phyloP scores from a whole-genome alignment of 2,329 filamentous ascomycete species.

The Fusarium drepaniforme region DNA sequence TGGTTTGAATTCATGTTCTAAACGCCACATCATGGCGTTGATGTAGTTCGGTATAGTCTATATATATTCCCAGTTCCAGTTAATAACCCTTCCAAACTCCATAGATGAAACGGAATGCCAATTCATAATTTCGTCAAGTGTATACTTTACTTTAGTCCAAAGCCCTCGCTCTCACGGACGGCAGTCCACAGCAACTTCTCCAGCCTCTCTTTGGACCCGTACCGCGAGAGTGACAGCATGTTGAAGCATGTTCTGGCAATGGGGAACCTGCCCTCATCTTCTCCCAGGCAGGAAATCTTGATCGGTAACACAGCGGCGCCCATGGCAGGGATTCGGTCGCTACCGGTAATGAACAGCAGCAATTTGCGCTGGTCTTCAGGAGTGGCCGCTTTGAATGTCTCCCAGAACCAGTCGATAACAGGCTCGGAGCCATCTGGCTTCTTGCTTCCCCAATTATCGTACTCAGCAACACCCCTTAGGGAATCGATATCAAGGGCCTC shows the following conservation, averaged over 20 bases:
- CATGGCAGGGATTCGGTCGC: conserved; percentile 90
- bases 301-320: conserved; percentile 85
- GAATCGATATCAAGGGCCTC: conserved; percentile 84
- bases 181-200: conserved; percentile 84
- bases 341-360: conserved; percentile 89
- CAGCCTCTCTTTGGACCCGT: conserved; percentile 73
- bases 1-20: neutral
- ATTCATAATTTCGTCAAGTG: conserved; percentile 36
- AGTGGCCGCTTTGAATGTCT: conserved; percentile 76
- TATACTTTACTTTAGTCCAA: conserved; percentile 79
- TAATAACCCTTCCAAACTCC: conserved; percentile 31
- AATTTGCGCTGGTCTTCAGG: conserved; percentile 81
- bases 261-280: conserved; percentile 81
- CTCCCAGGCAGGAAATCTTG: conserved; percentile 79
- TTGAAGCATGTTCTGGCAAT: conserved; percentile 95
- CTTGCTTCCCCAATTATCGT: conserved; percentile 80
- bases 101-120: conserved; percentile 24
- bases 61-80: conserved; percentile 19
- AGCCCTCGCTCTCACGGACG: conserved; percentile 91
- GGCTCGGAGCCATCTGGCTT: conserved; percentile 71
- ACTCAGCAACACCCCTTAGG: conserved; percentile 80
- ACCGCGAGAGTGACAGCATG: conserved; percentile 81
- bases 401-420: conserved; percentile 89
- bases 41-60: conserved; percentile 20
- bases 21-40: neutral